Percentiles rank a stretch among this genome's conserved stretches.
phyloP scores from a whole-genome alignment of 1,284 basidiomycete genomes.

The Tilletia horrida region DNA sequence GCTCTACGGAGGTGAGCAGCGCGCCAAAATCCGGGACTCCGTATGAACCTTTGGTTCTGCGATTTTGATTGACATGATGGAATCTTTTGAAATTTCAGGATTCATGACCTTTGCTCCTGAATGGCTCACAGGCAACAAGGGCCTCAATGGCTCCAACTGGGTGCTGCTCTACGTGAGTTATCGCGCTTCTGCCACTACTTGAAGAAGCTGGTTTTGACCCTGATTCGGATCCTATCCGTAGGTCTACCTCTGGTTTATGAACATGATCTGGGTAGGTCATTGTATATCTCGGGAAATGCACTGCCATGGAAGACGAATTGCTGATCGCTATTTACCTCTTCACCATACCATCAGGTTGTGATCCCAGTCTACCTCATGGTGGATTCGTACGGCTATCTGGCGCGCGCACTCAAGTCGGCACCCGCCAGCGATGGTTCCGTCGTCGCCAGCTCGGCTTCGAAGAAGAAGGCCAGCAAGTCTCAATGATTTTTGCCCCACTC shows the following conservation, averaged over 20 bases:
- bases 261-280: conserved; percentile 34
- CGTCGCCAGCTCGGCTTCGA: neutral
- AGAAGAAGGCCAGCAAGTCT: neutral
- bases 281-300: too few relatives aligned
- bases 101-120: conserved; percentile 52
- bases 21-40: too few relatives aligned
- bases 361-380: conserved; percentile 30
- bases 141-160: neutral
- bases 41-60: too few relatives aligned
- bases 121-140: conserved; percentile 35
- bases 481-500: neutral
- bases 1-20: conserved; percentile 29
- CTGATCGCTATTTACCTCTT: neutral
- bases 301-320: too few relatives aligned
- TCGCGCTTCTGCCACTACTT: neutral
- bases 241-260: conserved; percentile 37
- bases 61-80: neutral
- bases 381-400: conserved; percentile 27
- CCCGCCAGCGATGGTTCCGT: neutral
- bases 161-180: conserved; percentile 20
- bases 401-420: conserved; percentile 3
- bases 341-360: conserved; percentile 6
- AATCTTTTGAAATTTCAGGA: conserved; percentile 21
- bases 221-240: too few relatives aligned
- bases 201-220: too few relatives aligned